Percentiles rank a stretch among this genome's conserved stretches.
These are phyloP conservation scores for Crithidia bombi DNA, from an alignment of 208 protist species.

Conservation along the genomic window DNA sequence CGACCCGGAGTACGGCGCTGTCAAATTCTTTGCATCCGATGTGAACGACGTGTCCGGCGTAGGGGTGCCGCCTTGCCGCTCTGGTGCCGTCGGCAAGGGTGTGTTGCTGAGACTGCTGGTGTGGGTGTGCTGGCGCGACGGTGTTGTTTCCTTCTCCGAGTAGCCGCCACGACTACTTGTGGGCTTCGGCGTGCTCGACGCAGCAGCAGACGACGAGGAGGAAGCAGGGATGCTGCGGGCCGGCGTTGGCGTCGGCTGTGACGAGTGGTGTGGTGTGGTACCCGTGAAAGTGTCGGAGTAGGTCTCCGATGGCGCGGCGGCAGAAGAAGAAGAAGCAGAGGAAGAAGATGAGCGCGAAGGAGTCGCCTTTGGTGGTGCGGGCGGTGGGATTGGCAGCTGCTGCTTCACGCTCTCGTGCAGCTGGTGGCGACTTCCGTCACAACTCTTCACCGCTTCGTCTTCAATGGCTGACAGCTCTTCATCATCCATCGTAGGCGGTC, in stretches of 20 bases:
- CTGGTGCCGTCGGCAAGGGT: background rate
- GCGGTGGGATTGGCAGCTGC: background rate
- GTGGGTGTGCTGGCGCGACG: background rate
- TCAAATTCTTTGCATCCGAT: conserved; percentile 12
- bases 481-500: background rate
- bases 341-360: background rate
- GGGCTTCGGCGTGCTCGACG: background rate
- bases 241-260: background rate
- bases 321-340: background rate
- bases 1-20: conserved; percentile 12
- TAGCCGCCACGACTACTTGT: no score
- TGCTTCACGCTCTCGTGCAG: conserved; percentile 12
- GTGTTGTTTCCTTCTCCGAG: no score
- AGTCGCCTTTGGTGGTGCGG: background rate
- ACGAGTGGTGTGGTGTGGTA: background rate
- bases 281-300: conserved; percentile 12
- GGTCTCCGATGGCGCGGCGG: background rate
- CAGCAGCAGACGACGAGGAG: background rate
- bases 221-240: background rate
- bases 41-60: background rate
- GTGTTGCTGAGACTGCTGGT: background rate
- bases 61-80: background rate
- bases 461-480: conserved; percentile 5
- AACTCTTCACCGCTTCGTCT: background rate
- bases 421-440: no score